Evolutionary conservation across 2,329 filamentous ascomycete species (phyloP), one percentile per base, ranked within the genome.

Genomic region (Colletotrichum phormii): DNA sequence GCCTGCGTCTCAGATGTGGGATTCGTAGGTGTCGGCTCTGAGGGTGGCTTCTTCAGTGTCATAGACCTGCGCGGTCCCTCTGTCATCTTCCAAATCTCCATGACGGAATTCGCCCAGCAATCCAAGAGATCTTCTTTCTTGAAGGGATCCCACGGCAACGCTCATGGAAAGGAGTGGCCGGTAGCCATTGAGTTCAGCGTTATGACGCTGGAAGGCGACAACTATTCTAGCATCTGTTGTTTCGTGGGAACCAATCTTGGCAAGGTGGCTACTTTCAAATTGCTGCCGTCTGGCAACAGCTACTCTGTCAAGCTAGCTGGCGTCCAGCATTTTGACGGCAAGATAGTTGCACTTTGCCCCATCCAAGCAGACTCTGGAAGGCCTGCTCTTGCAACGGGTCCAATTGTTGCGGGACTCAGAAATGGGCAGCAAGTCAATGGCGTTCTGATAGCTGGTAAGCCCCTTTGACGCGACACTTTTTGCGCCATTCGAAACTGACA

Each of bases 211-310:
- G 97, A 98, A 55, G 94, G 93, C n/a, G 96, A 98, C 79, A 91
- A 94, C 75, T 99, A 97, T 80, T 98, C 97, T 1, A 98, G 95
- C 78, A 97, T 99, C 69, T 91, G 93, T 71, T 93, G 97, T 76
- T 97, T 98, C 76, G 94, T 97, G 2, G 97, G 97, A 24, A 98
- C 97, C 0, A 95, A 92, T 76, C 82, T 91, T 35, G 97, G 97
- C 53, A 94, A 94, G 77, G 85, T 98, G 22, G 91, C 92, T 7
- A 98, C 96, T 0, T 96, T 98, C 84, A 98, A 98, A 84, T 87
- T 99, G 26, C 84, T 98, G 2, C 97, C 97, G 0, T 88, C 92
- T 15, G 89, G 89, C 65, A 89, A 92, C 5, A 88, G 91, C 12
- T 98, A 97, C 81, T 87, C 89, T 12, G 94, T 90, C 13, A 89